A percentile compares a stretch with the other conserved stretches of the same genome.
Evolutionary conservation across 78 protist species (phyloP).

Genomic region (Cavenderia fasciculata): DNA sequence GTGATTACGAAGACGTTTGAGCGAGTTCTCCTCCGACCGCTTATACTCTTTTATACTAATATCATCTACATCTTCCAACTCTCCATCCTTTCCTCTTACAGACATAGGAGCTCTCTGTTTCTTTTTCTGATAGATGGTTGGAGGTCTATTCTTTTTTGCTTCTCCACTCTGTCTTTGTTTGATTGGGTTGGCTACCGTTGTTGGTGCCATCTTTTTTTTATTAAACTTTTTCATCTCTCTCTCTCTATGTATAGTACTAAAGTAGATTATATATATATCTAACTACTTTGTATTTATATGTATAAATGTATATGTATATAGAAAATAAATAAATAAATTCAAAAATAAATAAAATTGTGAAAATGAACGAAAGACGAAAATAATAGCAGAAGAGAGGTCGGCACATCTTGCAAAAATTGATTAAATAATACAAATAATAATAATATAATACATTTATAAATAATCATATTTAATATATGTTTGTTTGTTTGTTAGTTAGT

Average conservation of each 20-base stretch:
- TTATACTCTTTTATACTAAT: slow-evolving; percentile 32
- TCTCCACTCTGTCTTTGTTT: background rate
- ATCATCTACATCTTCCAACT: slow-evolving; percentile 73
- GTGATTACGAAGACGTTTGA: slow-evolving; percentile 39
- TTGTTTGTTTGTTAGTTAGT: background rate
- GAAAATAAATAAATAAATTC: background rate
- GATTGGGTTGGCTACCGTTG: background rate
- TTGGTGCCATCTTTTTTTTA: slow-evolving; percentile 13
- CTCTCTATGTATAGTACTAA: background rate
- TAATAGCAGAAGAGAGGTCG: too few relatives aligned
- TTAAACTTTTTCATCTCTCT: background rate
- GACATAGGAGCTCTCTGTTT: background rate
- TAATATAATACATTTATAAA: too few relatives aligned
- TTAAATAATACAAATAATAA: too few relatives aligned
- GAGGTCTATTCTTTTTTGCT: background rate
- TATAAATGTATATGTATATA: background rate
- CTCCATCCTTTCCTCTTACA: background rate
- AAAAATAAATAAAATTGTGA: background rate
- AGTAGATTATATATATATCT: background rate
- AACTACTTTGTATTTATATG: background rate
- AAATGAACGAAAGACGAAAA: too few relatives aligned
- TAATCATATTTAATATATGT: background rate
- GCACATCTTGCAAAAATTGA: too few relatives aligned
- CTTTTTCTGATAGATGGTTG: background rate
- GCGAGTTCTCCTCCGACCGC: slow-evolving; percentile 50